Conservation (phyloP, 306 rosid genomes). For the Gastrolobium villosum region DNA sequence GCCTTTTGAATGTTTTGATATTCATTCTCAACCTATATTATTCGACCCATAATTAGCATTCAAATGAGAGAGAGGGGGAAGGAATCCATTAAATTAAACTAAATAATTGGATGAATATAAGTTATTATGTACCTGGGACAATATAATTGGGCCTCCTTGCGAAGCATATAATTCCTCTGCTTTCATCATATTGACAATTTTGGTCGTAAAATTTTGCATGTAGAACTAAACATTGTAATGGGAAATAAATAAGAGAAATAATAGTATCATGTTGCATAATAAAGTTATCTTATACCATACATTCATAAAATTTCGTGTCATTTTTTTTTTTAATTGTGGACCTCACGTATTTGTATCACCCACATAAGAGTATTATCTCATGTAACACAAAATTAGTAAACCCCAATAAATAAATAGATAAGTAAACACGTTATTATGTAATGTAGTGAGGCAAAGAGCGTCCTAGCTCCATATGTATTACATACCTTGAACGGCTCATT, state of each 20-base stretch:
- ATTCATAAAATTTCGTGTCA: too few relatives aligned
- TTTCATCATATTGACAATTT: slow-evolving; percentile 76
- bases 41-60: neutral
- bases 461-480: neutral
- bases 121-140: slow-evolving; percentile 58
- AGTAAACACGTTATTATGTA: neutral
- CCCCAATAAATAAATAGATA: neutral
- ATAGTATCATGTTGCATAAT: too few relatives aligned
- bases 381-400: too few relatives aligned
- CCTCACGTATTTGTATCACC: too few relatives aligned
- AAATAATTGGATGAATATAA: neutral
- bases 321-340: too few relatives aligned
- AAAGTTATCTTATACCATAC: too few relatives aligned
- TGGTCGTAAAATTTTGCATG: slow-evolving; percentile 82
- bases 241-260: too few relatives aligned
- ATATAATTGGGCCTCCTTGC: slow-evolving; percentile 86
- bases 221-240: slow-evolving; percentile 56
- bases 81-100: neutral
- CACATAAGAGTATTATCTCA: too few relatives aligned
- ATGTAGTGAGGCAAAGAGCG: neutral
- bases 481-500: slow-evolving; percentile 85
- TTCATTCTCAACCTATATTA: slow-evolving; percentile 76
- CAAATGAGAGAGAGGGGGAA: neutral
- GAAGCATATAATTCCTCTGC: slow-evolving; percentile 74
- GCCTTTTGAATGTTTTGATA: slow-evolving; percentile 68